These are phyloP conservation scores for Botryotinia convoluta DNA, from an alignment of 2,329 filamentous ascomycete species.

Conservation along the genomic window DNA sequence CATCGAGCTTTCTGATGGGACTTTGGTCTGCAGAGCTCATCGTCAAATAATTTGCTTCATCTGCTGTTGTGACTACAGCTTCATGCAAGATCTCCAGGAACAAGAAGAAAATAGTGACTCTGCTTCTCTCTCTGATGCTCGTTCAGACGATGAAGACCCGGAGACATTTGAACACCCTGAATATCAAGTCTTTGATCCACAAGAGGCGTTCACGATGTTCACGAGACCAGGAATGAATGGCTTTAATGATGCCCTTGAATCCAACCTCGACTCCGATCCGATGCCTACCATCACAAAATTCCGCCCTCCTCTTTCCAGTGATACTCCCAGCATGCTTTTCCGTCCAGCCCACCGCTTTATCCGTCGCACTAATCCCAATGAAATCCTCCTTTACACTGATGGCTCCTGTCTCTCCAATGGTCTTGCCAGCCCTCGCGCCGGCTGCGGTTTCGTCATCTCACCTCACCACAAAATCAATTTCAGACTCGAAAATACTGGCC, in stretches of 20 bases:
- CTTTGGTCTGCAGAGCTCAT: background rate
- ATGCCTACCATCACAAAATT: background rate
- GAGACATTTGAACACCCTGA: no score
- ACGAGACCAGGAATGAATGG: no score
- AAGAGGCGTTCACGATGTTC: no score
- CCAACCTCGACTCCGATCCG: background rate
- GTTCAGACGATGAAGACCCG: background rate
- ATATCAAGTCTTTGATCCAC: no score
- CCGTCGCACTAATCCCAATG: background rate
- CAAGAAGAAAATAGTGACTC: background rate
- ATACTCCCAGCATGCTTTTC: background rate
- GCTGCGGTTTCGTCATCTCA: background rate
- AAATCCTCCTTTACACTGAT: background rate
- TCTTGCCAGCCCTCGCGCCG: background rate
- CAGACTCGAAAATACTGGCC: conserved; percentile 21
- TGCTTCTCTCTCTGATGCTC: background rate
- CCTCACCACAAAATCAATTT: background rate
- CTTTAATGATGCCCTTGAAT: no score
- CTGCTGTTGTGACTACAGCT: background rate
- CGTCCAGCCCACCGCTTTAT: background rate
- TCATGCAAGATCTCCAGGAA: background rate
- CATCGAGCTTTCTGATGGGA: background rate
- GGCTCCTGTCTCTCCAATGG: background rate
- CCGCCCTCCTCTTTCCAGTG: background rate
- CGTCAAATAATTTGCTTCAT: background rate